These are phyloP conservation scores for Umbilicaria muhlenbergii DNA, from an alignment of 495 filamentous ascomycete species.

Conservation along the genomic window DNA sequence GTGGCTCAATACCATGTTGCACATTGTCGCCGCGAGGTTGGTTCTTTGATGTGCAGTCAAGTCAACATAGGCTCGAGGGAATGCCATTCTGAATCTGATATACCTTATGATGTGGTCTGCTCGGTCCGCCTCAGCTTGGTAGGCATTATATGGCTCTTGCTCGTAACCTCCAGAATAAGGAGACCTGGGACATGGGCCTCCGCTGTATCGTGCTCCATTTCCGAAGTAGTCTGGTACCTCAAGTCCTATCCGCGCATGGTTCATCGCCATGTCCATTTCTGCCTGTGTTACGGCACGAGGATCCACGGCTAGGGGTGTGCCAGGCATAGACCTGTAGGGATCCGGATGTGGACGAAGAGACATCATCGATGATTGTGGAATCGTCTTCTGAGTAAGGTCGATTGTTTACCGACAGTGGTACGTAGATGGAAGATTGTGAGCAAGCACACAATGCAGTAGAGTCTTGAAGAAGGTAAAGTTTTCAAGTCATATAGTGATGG, in stretches of 20 bases:
- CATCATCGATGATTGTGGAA: background rate
- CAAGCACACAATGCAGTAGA: too few relatives aligned
- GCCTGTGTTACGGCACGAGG: background rate
- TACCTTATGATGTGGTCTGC: background rate
- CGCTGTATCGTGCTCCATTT: background rate
- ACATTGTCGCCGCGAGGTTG: background rate
- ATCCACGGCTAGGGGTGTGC: conserved; percentile 2
- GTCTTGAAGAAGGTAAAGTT: too few relatives aligned
- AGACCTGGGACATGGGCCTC: background rate
- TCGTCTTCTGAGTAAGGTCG: too few relatives aligned
- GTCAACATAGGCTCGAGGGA: too few relatives aligned
- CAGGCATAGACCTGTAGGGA: conserved; percentile 4
- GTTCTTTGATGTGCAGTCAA: background rate
- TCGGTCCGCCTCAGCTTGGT: background rate
- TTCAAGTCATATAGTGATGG: too few relatives aligned
- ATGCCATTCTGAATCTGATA: background rate
- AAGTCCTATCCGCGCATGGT: conserved; percentile 1
- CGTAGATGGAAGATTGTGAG: too few relatives aligned
- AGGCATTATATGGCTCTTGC: background rate
- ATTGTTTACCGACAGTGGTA: too few relatives aligned
- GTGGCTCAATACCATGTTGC: background rate
- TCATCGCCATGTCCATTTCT: conserved; percentile 1
- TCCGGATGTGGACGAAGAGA: background rate
- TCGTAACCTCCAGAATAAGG: background rate
- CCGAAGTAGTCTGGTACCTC: conserved; percentile 1